A percentile compares a stretch with the other conserved stretches of the same genome.
Conservation (phyloP, 495 filamentous ascomycete genomes). For the Glonium stellatum region DNA sequence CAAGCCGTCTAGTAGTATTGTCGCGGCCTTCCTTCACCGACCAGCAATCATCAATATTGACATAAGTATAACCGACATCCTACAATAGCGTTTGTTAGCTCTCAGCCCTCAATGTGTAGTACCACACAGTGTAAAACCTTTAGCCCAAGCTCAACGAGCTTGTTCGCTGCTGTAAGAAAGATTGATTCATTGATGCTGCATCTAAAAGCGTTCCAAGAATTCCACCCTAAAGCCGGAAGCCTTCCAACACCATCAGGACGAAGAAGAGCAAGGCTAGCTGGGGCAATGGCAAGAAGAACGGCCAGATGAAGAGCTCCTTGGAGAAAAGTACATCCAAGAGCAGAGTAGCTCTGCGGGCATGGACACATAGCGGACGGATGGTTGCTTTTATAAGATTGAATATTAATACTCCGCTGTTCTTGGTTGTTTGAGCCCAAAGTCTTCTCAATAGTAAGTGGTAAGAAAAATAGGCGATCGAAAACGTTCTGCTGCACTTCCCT, state of each 20-base stretch:
- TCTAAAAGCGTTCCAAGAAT: slow-evolving; percentile 58
- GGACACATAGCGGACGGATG: too few relatives aligned
- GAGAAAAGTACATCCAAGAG: too few relatives aligned
- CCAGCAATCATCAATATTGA: slow-evolving; percentile 36
- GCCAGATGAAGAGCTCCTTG: neutral
- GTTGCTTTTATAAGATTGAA: too few relatives aligned
- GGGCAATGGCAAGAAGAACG: neutral
- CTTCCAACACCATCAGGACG: slow-evolving; percentile 32
- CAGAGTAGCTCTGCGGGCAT: too few relatives aligned
- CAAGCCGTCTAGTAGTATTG: slow-evolving; percentile 39
- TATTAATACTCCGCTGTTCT: too few relatives aligned
- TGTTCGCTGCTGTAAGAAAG: slow-evolving; percentile 30
- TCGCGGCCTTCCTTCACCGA: slow-evolving; percentile 26
- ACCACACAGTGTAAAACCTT: too few relatives aligned
- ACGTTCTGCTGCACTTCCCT: too few relatives aligned
- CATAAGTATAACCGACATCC: slow-evolving; percentile 34
- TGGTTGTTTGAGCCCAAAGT: too few relatives aligned
- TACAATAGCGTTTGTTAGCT: too few relatives aligned
- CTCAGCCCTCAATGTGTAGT: too few relatives aligned
- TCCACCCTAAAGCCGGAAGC: slow-evolving; percentile 55
- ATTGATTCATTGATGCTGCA: slow-evolving; percentile 29
- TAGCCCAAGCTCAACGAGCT: slow-evolving; percentile 30
- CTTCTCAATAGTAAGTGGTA: too few relatives aligned
- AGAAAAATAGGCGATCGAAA: too few relatives aligned
- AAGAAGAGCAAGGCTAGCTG: neutral